Conservation (phyloP, 805 yeast genomes). For the Yamadazyma sp. region DNA sequence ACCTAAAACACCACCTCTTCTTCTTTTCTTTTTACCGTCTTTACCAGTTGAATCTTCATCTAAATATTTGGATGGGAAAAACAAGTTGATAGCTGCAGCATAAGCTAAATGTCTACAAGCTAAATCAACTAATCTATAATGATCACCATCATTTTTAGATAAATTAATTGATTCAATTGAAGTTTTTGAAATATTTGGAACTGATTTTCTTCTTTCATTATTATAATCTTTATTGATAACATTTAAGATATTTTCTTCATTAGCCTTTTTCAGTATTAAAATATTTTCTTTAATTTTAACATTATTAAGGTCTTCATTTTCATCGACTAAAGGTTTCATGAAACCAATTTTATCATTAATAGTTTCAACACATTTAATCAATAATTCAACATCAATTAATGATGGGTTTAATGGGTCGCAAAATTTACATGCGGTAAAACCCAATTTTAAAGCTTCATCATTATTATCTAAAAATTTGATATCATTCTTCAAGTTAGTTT, state of each 20-base stretch:
- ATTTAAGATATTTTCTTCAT: conserved; percentile 23
- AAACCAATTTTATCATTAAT: conserved; percentile 61
- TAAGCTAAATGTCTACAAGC: conserved; percentile 83
- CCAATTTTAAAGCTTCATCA: conserved; percentile 41
- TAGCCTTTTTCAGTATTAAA: conserved; percentile 21
- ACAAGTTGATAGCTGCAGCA: conserved; percentile 59
- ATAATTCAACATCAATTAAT: conserved; percentile 42
- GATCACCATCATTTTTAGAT: conserved; percentile 64
- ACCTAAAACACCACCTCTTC: conserved; percentile 77
- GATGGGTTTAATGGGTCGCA: conserved; percentile 54
- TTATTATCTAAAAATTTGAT: conserved; percentile 42
- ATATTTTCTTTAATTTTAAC: conserved; percentile 36
- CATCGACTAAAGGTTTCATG: conserved; percentile 47
- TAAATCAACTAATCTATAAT: conserved; percentile 63
- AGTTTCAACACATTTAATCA: conserved; percentile 48
- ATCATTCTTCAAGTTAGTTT: conserved; percentile 42
- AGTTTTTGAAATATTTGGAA: conserved; percentile 19
- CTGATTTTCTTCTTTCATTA: conserved; percentile 22
- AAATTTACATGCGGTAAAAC: conserved; percentile 49
- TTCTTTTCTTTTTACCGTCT: conserved; percentile 39
- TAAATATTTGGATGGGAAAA: conserved; percentile 19
- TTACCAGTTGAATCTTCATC: conserved; percentile 16
- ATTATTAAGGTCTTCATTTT: conserved; percentile 39
- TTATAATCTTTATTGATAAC: conserved; percentile 14
- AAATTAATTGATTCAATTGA: conserved; percentile 19